Base-by-base conservation (phyloP, 2,329 filamentous ascomycete genomes). In the Beauveria bassiana region DNA sequence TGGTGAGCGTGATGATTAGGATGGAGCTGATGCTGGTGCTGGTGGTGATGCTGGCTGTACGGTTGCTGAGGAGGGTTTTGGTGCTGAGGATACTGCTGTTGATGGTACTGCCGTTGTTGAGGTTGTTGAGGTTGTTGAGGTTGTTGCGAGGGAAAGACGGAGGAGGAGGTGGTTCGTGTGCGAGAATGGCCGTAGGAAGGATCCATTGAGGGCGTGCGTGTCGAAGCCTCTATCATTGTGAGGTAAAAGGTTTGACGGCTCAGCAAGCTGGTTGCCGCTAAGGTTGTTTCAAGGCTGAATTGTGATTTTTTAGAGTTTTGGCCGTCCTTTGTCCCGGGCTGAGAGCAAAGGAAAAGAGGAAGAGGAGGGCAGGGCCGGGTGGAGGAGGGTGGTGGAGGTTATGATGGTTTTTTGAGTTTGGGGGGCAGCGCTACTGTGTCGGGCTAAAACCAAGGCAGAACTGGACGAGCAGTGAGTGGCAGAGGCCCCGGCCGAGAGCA, bases 151-250 rank as follows among this genome's bases (percentile, higher is more conserved):
- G 79, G 80, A 56, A 83, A 81, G 61, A 77, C 72, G 69, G 77
- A 82, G 63, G 83, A 85, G 2, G 82, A 85, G 16, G 77, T 79
- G n/a, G 81, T 84, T 68, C 82, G 77, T 58, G 81, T 77, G 67
- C 81, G 77, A 42, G 81, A 83, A 66, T 85, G 83, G 60, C 77
- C 74, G 70, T 84, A 83, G 46, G 72, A 31, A 18, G 61, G 72
- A 62, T 74, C 71, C 65, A 73, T 69, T 60, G 69, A 71, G 62
- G 70, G 68, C 61, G 70, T 68, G 61, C 69, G 68, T 38, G 66
- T 51, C 20, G 58, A 52, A 40, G 62, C 38, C 22, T 62, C 47
- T 49, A 62, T 62, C 54, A 62, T 59, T 45, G 34, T 46, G 38
- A 47, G 24, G 22, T 53, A 31, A 22, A 53, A 40, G 10, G 28